Conservation (phyloP, 306 rosid genomes). For the Vachellia pachyceras region DNA sequence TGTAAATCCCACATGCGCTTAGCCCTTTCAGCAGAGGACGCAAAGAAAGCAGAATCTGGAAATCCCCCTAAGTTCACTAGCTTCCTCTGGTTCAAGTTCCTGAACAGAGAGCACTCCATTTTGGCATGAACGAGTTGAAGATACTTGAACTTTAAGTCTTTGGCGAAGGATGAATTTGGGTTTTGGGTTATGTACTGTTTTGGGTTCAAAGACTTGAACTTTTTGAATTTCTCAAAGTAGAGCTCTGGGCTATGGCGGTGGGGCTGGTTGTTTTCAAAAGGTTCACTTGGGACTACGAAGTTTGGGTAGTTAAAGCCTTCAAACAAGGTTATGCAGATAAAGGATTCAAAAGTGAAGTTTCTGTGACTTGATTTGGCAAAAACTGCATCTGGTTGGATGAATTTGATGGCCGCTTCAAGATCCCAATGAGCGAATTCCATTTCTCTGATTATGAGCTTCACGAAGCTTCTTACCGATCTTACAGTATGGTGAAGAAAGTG, state of each 20-base stretch:
- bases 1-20: constrained; percentile 81
- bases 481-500: constrained; percentile 63
- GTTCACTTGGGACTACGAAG: constrained; percentile 44
- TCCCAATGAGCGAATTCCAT: constrained; percentile 95
- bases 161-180: constrained; percentile 62
- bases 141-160: constrained; percentile 67
- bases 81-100: constrained; percentile 84
- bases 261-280: constrained; percentile 37
- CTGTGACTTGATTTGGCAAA: constrained; percentile 54
- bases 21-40: constrained; percentile 76
- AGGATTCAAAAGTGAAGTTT: constrained; percentile 64
- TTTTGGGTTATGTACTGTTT: constrained; percentile 53
- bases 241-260: constrained; percentile 27
- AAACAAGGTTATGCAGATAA: constrained; percentile 58
- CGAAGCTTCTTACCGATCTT: constrained; percentile 61
- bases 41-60: constrained; percentile 77
- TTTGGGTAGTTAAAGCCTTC: constrained; percentile 68
- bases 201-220: constrained; percentile 52
- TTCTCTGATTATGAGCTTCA: constrained; percentile 67
- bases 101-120: constrained; percentile 95
- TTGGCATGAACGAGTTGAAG: constrained; percentile 81
- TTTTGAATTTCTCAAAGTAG: constrained; percentile 72
- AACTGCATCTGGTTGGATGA: constrained; percentile 62
- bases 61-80: constrained; percentile 67
- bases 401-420: constrained; percentile 65